These are phyloP conservation scores for Wickerhamomyces sp. DNA, from an alignment of 1,139 yeast species.

Conservation along the genomic window DNA sequence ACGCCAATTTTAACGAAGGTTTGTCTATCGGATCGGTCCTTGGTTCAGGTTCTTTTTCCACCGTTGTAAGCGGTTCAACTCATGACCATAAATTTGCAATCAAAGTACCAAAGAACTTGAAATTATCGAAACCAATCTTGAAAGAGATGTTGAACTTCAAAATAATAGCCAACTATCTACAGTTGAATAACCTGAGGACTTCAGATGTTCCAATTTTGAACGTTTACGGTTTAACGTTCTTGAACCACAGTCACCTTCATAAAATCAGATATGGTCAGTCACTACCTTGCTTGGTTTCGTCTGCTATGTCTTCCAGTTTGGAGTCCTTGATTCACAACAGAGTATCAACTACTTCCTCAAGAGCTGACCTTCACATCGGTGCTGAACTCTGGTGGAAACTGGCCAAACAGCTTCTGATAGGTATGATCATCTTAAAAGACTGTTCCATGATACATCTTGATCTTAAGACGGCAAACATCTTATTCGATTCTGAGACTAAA, in stretches of 20 bases:
- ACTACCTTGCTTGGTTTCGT: slow-evolving; percentile 28
- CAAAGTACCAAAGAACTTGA: slow-evolving; percentile 28
- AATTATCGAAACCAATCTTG: slow-evolving; percentile 24
- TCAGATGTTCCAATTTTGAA: slow-evolving; percentile 27
- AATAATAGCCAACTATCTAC: slow-evolving; percentile 20
- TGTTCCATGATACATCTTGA: slow-evolving; percentile 31
- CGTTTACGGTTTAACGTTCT: slow-evolving; percentile 24
- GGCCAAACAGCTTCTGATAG: slow-evolving; percentile 22
- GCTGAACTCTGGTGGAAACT: slow-evolving; percentile 27
- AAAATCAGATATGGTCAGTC: slow-evolving; percentile 18
- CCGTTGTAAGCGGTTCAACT: slow-evolving; percentile 18
- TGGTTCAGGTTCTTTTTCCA: slow-evolving; percentile 29
- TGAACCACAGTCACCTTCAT: slow-evolving; percentile 10
- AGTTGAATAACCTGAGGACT: slow-evolving; percentile 5
- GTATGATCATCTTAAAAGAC: slow-evolving; percentile 21
- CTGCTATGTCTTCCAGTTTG: slow-evolving; percentile 23
- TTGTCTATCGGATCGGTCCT: slow-evolving; percentile 5
- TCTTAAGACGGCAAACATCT: slow-evolving; percentile 30
- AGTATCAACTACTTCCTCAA: neutral
- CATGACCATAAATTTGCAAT: slow-evolving; percentile 21
- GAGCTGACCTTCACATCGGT: slow-evolving; percentile 21
- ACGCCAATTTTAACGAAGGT: neutral
- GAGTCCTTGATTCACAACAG: slow-evolving; percentile 15
- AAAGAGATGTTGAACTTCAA: slow-evolving; percentile 25
- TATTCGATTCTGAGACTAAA: slow-evolving; percentile 17